Evolutionary conservation across 495 filamentous ascomycete genomes (phyloP), one percentile per base, ranked within the genome.

Genomic region (Penicillium steckii): DNA sequence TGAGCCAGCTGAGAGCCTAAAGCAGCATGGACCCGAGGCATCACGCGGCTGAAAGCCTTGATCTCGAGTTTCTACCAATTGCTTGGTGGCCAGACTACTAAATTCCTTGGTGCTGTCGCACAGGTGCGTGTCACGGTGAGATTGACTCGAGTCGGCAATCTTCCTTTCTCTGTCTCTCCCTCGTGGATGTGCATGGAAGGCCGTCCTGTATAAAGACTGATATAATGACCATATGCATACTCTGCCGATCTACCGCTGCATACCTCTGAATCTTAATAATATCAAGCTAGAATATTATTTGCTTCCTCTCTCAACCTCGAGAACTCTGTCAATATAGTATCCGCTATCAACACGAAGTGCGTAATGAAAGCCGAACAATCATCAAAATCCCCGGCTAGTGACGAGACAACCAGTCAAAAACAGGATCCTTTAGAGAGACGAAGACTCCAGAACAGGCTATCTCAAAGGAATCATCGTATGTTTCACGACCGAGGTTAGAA

Each of bases 381-480:
- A 0, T 8, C 51, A 8, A 37, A 53, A 30, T 45, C 53, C 17
- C 51, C 48, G 1, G 42, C 40, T 1, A 41, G 48, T 12, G 56
- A 58, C 5, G 56, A 53, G 13, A 44, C 52, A 1, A 22, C 53
- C 19, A 30, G 33, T 6, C 50, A 52, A 21, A 60, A 58, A 2
- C 62, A 67, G 37, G 64, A 69, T 46, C 61, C 61, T 3, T 26
- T 67, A 3, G 66, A 71, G 37, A 55, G 66, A 52, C 44, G 69
- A 40, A 54, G 69, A 24, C 46, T 70, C 8, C 69, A 72, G 27
- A 72, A 72, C 24, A 62, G 69, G 0, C 64, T 72, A 1, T 71
- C 70, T 0, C 70, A 73, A 48, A 44, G 70, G 25, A 73, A 73
- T 17, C 70, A 73, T 32, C 68, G 70, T 73, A 44, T 47, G 60